A percentile compares a stretch with the other conserved stretches of the same genome.
phyloP scores from a whole-genome alignment of 2,329 filamentous ascomycete species.

The Penicillium occitanis region DNA sequence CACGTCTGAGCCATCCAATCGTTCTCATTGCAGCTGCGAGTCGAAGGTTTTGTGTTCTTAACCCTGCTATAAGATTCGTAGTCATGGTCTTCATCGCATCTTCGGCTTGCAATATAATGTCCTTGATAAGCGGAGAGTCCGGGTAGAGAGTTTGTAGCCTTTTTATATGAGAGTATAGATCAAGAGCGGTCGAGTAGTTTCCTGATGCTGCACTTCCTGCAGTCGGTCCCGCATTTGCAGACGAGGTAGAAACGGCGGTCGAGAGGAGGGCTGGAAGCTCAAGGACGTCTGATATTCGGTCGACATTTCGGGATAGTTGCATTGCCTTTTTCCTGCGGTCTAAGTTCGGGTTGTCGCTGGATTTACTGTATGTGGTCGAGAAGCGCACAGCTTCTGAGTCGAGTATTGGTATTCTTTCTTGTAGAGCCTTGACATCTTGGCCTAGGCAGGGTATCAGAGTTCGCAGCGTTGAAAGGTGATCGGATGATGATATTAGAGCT shows the following conservation, averaged over 20 bases:
- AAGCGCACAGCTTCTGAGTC: conserved; percentile 78
- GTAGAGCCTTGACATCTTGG: conserved; percentile 65
- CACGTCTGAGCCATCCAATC: conserved; percentile 83
- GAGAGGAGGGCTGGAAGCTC: conserved; percentile 84
- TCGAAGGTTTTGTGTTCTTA: conserved; percentile 78
- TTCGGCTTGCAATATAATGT: conserved; percentile 75
- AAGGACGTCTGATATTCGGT: conserved; percentile 84
- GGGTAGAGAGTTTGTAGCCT: conserved; percentile 81
- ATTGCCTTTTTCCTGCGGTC: conserved; percentile 75
- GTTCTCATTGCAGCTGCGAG: conserved; percentile 87
- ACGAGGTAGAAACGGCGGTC: conserved; percentile 60
- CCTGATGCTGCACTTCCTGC: conserved; percentile 53
- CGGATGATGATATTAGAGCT: conserved; percentile 75
- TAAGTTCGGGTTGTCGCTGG: conserved; percentile 66
- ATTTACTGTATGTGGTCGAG: conserved; percentile 77
- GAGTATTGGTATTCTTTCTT: conserved; percentile 71
- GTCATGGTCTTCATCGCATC: conserved; percentile 87
- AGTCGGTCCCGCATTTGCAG: conserved; percentile 36
- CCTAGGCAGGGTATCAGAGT: conserved; percentile 70
- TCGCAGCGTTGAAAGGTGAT: conserved; percentile 71
- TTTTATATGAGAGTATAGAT: conserved; percentile 90
- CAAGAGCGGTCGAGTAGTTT: conserved; percentile 85
- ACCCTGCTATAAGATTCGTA: conserved; percentile 72
- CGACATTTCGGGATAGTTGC: conserved; percentile 79
- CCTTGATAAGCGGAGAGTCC: conserved; percentile 69